These are phyloP conservation scores for Populus deltoides DNA, from an alignment of 345 rosid genomes.

Conservation along the genomic window DNA sequence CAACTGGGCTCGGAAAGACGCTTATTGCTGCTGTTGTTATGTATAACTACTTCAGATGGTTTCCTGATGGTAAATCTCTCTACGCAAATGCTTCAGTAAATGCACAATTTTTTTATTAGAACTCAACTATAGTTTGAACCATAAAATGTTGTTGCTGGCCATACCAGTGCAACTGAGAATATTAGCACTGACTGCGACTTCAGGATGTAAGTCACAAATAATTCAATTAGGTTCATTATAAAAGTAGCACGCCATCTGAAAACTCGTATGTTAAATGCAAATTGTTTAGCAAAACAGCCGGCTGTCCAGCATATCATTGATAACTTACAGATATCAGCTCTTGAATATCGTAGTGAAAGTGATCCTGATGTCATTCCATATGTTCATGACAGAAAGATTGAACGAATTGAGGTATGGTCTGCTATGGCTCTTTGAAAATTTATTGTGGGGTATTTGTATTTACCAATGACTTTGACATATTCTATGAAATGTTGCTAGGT, in stretches of 20 bases:
- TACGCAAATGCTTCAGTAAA: no score
- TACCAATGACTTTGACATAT: background rate
- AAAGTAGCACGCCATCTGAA: background rate
- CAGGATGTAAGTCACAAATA: slow-evolving; percentile 72
- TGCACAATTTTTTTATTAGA: no score
- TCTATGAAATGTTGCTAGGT: slow-evolving; percentile 52
- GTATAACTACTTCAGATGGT: slow-evolving; percentile 93
- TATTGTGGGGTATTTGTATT: background rate
- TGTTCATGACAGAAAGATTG: slow-evolving; percentile 74
- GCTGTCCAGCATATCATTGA: slow-evolving; percentile 75
- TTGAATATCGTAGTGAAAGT: slow-evolving; percentile 82
- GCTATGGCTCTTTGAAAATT: slow-evolving; percentile 12
- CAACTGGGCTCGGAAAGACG: slow-evolving; percentile 93
- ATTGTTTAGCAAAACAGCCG: slow-evolving; percentile 71
- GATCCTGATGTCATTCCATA: slow-evolving; percentile 77
- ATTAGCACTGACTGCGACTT: no score
- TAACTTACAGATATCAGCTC: slow-evolving; percentile 75
- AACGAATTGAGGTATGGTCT: slow-evolving; percentile 70
- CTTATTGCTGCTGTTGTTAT: slow-evolving; percentile 92
- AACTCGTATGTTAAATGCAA: slow-evolving; percentile 9
- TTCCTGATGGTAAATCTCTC: no score
- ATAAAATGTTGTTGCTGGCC: no score
- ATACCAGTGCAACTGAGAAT: no score
- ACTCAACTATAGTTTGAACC: no score
- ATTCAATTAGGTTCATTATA: slow-evolving; percentile 2